phyloP scores from a whole-genome alignment of 768 basidiomycete species.

The Rhodotorula graminis region DNA sequence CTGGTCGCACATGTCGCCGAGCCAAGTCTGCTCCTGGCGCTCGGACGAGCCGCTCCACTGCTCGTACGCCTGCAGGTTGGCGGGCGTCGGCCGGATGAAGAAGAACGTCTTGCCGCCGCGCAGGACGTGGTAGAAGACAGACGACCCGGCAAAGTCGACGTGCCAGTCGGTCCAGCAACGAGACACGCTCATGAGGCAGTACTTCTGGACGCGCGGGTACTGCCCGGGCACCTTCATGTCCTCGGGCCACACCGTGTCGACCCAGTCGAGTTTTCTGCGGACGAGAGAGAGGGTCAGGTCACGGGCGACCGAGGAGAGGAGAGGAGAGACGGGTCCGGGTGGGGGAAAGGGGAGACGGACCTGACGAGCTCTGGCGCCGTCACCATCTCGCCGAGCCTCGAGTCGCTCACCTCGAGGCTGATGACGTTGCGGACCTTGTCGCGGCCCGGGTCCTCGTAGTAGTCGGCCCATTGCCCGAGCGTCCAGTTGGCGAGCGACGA shows the following conservation, averaged over 20 bases:
- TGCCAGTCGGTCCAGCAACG: conserved; percentile 99
- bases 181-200: conserved; percentile 93
- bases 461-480: conserved; percentile 82
- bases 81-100: conserved; percentile 82
- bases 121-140: conserved; percentile 66
- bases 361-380: conserved; percentile 66
- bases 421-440: conserved; percentile 95
- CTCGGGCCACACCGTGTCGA: conserved; percentile 88
- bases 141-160: conserved; percentile 93
- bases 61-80: conserved; percentile 84
- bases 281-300: not conserved
- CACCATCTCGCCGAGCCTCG: conserved; percentile 69
- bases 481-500: conserved; percentile 82
- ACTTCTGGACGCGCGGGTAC: conserved; percentile 90
- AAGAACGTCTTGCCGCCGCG: conserved; percentile 89
- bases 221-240: conserved; percentile 64
- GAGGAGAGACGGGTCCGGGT: no score
- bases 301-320: no score
- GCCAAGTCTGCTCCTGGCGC: conserved; percentile 77
- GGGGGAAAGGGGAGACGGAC: no score
- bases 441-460: conserved; percentile 67
- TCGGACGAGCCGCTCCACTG: conserved; percentile 73
- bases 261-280: conserved; percentile 90
- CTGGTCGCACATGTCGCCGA: conserved; percentile 86
- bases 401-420: conserved; percentile 85